phyloP scores from a whole-genome alignment of 306 rosid genomes.

The Trifolium subterraneum region DNA sequence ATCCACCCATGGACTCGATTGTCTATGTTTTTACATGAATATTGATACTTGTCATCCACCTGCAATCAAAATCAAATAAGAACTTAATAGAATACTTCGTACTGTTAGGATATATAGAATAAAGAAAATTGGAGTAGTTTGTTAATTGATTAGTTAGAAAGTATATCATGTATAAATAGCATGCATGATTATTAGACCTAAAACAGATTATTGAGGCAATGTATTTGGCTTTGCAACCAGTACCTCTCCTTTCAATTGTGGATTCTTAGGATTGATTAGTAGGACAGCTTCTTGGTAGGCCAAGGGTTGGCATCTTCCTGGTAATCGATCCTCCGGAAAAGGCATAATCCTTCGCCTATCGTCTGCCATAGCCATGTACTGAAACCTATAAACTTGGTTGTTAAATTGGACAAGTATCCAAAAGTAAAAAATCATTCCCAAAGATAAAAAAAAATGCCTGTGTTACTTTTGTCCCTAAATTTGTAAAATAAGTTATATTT shows the following conservation, averaged over 20 bases:
- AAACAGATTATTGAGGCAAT: neutral
- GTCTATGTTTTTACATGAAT: slow-evolving; percentile 72
- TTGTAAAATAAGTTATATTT: slow-evolving; percentile 21
- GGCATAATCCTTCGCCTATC: slow-evolving; percentile 81
- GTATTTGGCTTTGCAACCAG: slow-evolving; percentile 20
- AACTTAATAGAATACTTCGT: slow-evolving; percentile 35
- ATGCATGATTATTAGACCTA: slow-evolving; percentile 19
- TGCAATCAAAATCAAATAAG: slow-evolving; percentile 47
- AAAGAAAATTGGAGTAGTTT: neutral
- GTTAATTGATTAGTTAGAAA: neutral
- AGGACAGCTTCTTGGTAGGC: slow-evolving; percentile 76
- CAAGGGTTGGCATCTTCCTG: slow-evolving; percentile 64
- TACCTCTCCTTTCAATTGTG: slow-evolving; percentile 77
- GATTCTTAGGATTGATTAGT: slow-evolving; percentile 72
- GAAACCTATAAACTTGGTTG: slow-evolving; percentile 68
- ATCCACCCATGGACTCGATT: slow-evolving; percentile 90
- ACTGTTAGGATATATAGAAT: neutral
- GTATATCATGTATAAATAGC: neutral
- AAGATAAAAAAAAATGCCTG: slow-evolving; percentile 3
- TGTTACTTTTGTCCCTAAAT: slow-evolving; percentile 17
- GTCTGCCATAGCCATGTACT: slow-evolving; percentile 91
- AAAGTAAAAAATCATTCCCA: slow-evolving; percentile 29
- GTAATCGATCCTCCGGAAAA: slow-evolving; percentile 79
- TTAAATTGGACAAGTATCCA: slow-evolving; percentile 43
- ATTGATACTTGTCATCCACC: slow-evolving; percentile 97